These are phyloP conservation scores for Gracilariopsis chorda DNA, from an alignment of 23 red algal species.

Conservation along the genomic window DNA sequence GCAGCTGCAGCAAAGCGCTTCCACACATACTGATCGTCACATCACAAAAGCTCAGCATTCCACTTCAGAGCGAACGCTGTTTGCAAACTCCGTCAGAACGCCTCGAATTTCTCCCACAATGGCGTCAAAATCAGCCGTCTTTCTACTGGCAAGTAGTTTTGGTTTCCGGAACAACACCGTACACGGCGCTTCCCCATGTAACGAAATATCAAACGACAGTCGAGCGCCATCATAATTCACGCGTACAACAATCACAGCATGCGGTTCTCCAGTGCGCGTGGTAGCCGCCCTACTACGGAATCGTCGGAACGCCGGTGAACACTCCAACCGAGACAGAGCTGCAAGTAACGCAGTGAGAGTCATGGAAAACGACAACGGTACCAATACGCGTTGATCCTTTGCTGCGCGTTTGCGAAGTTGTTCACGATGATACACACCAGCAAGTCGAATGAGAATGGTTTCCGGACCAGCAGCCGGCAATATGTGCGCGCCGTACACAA, in stretches of 20 bases:
- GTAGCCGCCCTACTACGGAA: constrained; percentile 11
- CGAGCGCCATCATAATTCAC: constrained; percentile 21
- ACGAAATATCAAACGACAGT: constrained; percentile 16
- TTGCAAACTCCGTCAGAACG: constrained; percentile 24
- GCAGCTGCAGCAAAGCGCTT: too few relatives aligned
- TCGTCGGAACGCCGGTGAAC: not conserved
- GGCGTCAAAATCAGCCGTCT: constrained; percentile 14
- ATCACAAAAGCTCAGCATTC: not conserved
- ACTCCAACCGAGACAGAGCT: constrained; percentile 24
- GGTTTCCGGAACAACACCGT: constrained; percentile 41
- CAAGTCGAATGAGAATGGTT: constrained; percentile 35
- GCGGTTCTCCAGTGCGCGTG: not conserved
- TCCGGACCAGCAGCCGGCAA: constrained; percentile 14
- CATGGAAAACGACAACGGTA: constrained; percentile 48
- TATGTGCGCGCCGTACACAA: constrained; percentile 32
- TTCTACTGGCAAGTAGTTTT: not conserved
- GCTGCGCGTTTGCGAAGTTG: not conserved
- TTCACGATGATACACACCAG: constrained; percentile 39
- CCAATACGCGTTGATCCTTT: not conserved
- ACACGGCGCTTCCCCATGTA: constrained; percentile 46
- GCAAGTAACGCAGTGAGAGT: constrained; percentile 40
- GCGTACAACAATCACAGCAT: constrained; percentile 21
- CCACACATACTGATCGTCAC: too few relatives aligned
- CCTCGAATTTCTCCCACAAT: not conserved
- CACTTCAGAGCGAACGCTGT: not conserved